phyloP scores from a whole-genome alignment of 495 filamentous ascomycete genomes.

The Neurospora cerealis region DNA sequence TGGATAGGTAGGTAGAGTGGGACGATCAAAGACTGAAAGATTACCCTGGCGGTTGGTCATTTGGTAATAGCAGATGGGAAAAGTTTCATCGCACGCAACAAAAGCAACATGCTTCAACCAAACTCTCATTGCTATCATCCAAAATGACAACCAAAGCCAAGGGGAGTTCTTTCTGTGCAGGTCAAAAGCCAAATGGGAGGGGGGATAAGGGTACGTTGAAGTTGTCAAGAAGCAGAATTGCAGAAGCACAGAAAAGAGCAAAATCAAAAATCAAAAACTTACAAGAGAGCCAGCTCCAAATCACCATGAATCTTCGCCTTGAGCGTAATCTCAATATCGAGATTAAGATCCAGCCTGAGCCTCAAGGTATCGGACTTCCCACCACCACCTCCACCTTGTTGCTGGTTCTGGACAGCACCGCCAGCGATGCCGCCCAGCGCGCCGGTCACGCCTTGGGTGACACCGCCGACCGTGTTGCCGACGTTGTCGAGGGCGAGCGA shows the following conservation, averaged over 20 bases:
- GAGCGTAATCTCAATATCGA: slow-evolving; percentile 82
- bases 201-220: neutral
- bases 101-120: neutral
- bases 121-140: neutral
- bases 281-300: slow-evolving; percentile 77
- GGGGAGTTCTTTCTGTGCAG: neutral
- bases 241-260: neutral
- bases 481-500: slow-evolving; percentile 52
- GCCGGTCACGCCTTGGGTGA: slow-evolving; percentile 46
- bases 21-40: neutral
- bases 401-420: slow-evolving; percentile 14
- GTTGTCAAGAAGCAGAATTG: neutral
- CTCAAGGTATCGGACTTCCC: slow-evolving; percentile 54
- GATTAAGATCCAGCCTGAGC: slow-evolving; percentile 71
- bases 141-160: neutral
- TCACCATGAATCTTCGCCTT: slow-evolving; percentile 93
- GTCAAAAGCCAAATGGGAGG: neutral
- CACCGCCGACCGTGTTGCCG: slow-evolving; percentile 54
- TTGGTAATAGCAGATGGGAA: neutral
- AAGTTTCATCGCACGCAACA: neutral
- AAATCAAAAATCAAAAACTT: slow-evolving; percentile 25
- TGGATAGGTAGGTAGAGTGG: slow-evolving; percentile 2
- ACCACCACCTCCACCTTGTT: slow-evolving; percentile 43
- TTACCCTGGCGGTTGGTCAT: neutral
- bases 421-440: slow-evolving; percentile 51